Conservation (phyloP, 164 flowering plant genomes). For the Amborella trichopoda region DNA sequence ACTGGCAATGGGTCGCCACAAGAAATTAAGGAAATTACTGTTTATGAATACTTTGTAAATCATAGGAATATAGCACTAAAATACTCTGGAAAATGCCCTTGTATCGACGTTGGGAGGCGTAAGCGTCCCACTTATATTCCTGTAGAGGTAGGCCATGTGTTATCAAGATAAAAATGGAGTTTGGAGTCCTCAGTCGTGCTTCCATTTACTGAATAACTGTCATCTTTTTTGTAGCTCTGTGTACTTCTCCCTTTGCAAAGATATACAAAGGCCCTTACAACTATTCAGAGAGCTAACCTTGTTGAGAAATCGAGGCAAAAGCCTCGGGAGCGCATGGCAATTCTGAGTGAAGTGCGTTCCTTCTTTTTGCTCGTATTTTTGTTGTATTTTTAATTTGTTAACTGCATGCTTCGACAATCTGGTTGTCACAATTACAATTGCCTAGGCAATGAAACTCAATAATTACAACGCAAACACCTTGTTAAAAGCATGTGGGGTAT, state of each 20-base stretch:
- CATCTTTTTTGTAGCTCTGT: conserved; percentile 49
- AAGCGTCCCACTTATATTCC: conserved; percentile 57
- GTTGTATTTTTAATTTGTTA: too few species aligned
- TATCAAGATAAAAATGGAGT: too few species aligned
- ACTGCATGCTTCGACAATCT: too few species aligned
- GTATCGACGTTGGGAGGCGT: conserved; percentile 64
- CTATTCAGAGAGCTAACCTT: conserved; percentile 61
- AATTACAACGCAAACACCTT: conserved; percentile 62
- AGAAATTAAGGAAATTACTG: conserved; percentile 30
- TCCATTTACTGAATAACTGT: too few species aligned
- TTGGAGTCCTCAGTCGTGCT: too few species aligned
- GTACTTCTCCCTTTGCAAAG: conserved; percentile 72
- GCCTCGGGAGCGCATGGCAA: conserved; percentile 74
- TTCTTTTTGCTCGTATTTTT: too few species aligned
- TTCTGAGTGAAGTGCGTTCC: conserved; percentile 43
- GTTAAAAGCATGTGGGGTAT: conserved; percentile 49
- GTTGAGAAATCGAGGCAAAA: conserved; percentile 94
- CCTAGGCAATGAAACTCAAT: conserved; percentile 41
- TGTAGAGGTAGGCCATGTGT: too few species aligned
- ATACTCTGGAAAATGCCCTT: conserved; percentile 39
- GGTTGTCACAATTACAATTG: too few species aligned
- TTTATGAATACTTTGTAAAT: conserved; percentile 51
- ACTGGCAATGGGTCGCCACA: conserved; percentile 17
- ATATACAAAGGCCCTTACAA: conserved; percentile 67
- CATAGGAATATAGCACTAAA: conserved; percentile 21